These are phyloP conservation scores for Pezicula radicicola DNA, from an alignment of 2,329 filamentous ascomycete genomes.

Conservation along the genomic window DNA sequence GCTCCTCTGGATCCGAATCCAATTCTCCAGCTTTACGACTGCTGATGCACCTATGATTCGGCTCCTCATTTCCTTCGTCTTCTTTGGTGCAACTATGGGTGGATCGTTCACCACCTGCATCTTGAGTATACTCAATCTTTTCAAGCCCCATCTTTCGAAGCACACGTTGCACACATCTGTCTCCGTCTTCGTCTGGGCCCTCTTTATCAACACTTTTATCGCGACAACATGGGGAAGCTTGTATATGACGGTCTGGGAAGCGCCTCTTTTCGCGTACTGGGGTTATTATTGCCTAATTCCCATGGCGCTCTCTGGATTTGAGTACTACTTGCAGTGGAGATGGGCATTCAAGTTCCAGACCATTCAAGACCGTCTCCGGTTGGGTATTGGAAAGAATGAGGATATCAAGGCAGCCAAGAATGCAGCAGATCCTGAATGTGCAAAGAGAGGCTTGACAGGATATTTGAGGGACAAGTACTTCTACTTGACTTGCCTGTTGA, in stretches of 20 bases:
- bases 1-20: conserved; percentile 2
- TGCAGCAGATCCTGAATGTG: neutral
- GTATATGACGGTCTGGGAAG: conserved; percentile 1
- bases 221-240: neutral
- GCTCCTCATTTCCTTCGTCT: conserved; percentile 1
- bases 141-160: neutral
- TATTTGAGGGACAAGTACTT: conserved; percentile 1
- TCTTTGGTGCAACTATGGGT: conserved; percentile 3
- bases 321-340: conserved; percentile 3
- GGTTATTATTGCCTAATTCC: neutral
- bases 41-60: conserved; percentile 2
- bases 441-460: neutral
- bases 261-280: neutral
- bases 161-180: neutral
- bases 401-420: neutral
- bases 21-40: neutral
- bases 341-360: conserved; percentile 3
- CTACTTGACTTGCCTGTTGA: neutral
- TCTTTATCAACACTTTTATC: conserved; percentile 1
- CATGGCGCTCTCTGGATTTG: conserved; percentile 1
- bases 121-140: neutral
- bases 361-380: neutral
- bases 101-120: neutral
- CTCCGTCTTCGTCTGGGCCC: neutral
- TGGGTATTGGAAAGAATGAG: neutral